Conservation (phyloP, 1,284 basidiomycete genomes). For the Rhodotorula sp. region DNA sequence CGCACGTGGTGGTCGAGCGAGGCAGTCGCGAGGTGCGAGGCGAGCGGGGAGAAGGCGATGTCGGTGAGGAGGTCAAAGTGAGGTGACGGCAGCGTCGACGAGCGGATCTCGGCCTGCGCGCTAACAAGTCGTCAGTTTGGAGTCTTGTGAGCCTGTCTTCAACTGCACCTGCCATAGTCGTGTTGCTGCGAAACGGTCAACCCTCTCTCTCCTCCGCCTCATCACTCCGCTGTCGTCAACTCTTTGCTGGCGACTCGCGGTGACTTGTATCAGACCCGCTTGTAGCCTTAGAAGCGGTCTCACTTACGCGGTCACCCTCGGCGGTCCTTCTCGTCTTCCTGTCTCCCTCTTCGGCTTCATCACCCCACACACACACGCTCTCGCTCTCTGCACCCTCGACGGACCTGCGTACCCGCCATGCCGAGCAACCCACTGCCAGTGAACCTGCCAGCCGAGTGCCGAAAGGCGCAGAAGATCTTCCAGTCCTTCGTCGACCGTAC, state of each 20-base stretch:
- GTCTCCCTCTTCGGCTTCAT: neutral
- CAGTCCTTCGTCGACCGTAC: conserved; percentile 26
- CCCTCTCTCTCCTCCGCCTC: too few relatives aligned
- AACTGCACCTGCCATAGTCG: too few relatives aligned
- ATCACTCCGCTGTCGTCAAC: too few relatives aligned
- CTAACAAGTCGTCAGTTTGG: too few relatives aligned
- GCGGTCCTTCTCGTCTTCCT: neutral
- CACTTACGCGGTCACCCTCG: neutral
- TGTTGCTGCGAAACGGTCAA: too few relatives aligned
- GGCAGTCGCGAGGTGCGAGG: conserved; percentile 70
- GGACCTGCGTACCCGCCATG: neutral
- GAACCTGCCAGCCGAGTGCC: conserved; percentile 55
- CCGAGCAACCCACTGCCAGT: conserved; percentile 49
- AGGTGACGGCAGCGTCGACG: conserved; percentile 68
- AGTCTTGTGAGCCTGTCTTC: too few relatives aligned
- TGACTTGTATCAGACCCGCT: too few relatives aligned
- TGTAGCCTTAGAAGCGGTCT: too few relatives aligned
- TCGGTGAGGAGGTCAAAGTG: conserved; percentile 77
- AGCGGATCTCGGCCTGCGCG: neutral
- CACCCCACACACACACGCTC: neutral
- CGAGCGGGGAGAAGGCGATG: conserved; percentile 84
- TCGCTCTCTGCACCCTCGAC: neutral
- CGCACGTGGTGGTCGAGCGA: conserved; percentile 71
- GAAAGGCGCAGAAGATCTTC: conserved; percentile 56
- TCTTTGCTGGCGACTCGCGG: too few relatives aligned